phyloP scores from a whole-genome alignment of 352 stramenopile genomes.

The Hyaloperonospora arabidopsidis region DNA sequence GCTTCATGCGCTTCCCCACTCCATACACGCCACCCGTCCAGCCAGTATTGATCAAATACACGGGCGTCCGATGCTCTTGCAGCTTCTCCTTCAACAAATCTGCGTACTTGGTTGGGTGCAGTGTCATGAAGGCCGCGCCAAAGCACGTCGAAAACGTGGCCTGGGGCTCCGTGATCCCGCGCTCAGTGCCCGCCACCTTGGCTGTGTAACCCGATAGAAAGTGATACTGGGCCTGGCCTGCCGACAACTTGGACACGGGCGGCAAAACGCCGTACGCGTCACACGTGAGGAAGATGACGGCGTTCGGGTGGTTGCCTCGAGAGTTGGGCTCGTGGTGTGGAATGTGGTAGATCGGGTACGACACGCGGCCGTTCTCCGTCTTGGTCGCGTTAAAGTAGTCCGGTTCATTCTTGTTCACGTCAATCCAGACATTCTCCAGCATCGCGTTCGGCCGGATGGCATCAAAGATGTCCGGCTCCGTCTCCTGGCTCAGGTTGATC shows the following conservation, averaged over 20 bases:
- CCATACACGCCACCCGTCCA: slow-evolving; percentile 92
- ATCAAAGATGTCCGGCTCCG: slow-evolving; percentile 96
- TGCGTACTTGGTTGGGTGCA: slow-evolving; percentile 95
- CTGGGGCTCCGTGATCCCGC: slow-evolving; percentile 92
- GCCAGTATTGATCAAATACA: slow-evolving; percentile 97
- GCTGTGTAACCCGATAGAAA: slow-evolving; percentile 98
- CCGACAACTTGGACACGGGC: slow-evolving; percentile 91
- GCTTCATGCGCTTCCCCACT: slow-evolving; percentile 95
- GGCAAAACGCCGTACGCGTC: slow-evolving; percentile 97
- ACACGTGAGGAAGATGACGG: slow-evolving; percentile 97
- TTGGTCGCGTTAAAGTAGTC: slow-evolving; percentile 96
- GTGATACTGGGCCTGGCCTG: slow-evolving; percentile 96
- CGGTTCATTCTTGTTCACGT: slow-evolving; percentile 52
- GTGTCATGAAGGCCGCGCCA: slow-evolving; percentile 94
- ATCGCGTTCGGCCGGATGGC: slow-evolving; percentile 95
- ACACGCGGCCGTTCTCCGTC: slow-evolving; percentile 97
- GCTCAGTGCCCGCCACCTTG: slow-evolving; percentile 97
- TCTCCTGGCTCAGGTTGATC: slow-evolving; percentile 92
- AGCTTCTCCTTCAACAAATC: slow-evolving; percentile 96
- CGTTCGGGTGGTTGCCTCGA: slow-evolving; percentile 90
- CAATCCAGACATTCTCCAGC: slow-evolving; percentile 94
- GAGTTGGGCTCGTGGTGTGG: slow-evolving; percentile 85
- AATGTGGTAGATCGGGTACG: slow-evolving; percentile 98
- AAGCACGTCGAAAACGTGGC: slow-evolving; percentile 97
- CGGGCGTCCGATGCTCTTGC: slow-evolving; percentile 88